phyloP scores from a whole-genome alignment of 2,329 filamentous ascomycete species.

The Nemania sp. region DNA sequence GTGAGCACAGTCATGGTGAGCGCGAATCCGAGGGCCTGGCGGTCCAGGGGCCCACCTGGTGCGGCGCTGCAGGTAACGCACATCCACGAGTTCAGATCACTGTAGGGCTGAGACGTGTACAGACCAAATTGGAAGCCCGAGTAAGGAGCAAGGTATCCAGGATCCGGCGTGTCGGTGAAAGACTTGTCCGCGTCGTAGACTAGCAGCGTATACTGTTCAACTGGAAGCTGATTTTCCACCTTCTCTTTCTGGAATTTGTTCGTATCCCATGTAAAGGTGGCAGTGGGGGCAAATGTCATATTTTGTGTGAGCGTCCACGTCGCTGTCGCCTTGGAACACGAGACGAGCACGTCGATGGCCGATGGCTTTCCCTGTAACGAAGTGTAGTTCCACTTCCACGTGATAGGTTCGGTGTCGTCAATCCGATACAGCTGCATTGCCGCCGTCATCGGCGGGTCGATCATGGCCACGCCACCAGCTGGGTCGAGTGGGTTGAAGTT shows the following conservation, averaged over 20 bases:
- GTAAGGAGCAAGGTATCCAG: constrained; percentile 59
- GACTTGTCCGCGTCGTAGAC: constrained; percentile 61
- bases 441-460: constrained; percentile 52
- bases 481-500: constrained; percentile 51
- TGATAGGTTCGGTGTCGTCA: constrained; percentile 55
- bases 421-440: constrained; percentile 61
- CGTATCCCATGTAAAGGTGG: constrained; percentile 62
- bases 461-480: constrained; percentile 56
- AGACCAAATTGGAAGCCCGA: constrained; percentile 59
- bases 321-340: constrained; percentile 54
- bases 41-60: constrained; percentile 47
- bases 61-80: constrained; percentile 63
- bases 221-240: constrained; percentile 51
- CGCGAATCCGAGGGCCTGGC: constrained; percentile 53
- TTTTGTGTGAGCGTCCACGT: constrained; percentile 66
- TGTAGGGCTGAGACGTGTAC: constrained; percentile 57
- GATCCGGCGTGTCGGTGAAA: constrained; percentile 52
- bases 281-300: constrained; percentile 59
- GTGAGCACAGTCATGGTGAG: constrained; percentile 59
- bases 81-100: constrained; percentile 54
- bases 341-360: constrained; percentile 62
- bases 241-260: constrained; percentile 51
- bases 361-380: constrained; percentile 60
- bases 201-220: constrained; percentile 62
- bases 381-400: constrained; percentile 69